Evolutionary conservation across 2,329 filamentous ascomycete species (phyloP), one percentile per base, ranked within the genome.

Genomic region (Aphanocladium album): DNA sequence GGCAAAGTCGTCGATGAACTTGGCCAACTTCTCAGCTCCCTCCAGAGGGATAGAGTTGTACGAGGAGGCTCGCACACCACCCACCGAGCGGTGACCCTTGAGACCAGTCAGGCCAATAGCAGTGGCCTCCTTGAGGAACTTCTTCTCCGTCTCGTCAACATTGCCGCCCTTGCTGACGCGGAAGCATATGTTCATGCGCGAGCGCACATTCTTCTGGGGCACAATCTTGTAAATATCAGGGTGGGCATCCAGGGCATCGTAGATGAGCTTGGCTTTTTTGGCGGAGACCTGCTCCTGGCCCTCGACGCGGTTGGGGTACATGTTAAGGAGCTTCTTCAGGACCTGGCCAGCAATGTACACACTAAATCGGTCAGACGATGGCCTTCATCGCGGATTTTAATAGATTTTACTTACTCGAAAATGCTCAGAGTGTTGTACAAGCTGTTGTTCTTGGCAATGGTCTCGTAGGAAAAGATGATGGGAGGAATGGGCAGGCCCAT

Each of bases 101-200:
- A 97, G 78, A 0, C 92, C 93, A 27, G 87, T 85, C 25, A 97
- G 78, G 0, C 89, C 86, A 57, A 79, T 80, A 62, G 83, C 83
- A 62, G 88, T 84, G 1, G 87, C 88, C 52, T 89, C 85, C 62
- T 87, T 83, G 50, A 98, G 74, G 76, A 98, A 98, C 0, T 80
- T 81, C 74, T 91, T 90, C 74, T 98, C 93, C 23, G 87, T 82
- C 14, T 83, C 86, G 56, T 87, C 85, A 62, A 86, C 78, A 46
- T 87, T 84, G 49, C 81, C 83, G 52, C 79, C 73, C 72, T 78
- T 80, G 65, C 67, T 79, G 19, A 96, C 82, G 17, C 92, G 81
- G 81, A 97, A 97, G 80, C 92, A 97, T 62, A 98, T 90, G 76
- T 98, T 98, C 89, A 98, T 96, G 60, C 91, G 81, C 67, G 90